phyloP scores from a whole-genome alignment of 2,329 filamentous ascomycete species.

The Mycosphaerella arachidis region DNA sequence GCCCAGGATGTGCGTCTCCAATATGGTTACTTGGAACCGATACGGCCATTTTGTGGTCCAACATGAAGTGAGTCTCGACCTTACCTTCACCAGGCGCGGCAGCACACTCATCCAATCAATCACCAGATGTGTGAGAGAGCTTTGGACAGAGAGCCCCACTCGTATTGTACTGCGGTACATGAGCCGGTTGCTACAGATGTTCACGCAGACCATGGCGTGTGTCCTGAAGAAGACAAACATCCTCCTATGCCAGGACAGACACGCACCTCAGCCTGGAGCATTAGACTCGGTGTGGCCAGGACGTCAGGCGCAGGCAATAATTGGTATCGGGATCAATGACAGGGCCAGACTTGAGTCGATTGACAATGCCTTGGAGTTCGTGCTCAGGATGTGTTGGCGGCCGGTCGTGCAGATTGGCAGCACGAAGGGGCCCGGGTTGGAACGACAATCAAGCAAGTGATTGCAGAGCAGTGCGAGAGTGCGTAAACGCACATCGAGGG shows the following conservation, averaged over 20 bases:
- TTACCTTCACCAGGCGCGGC: not conserved
- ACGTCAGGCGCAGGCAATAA: conserved; percentile 16
- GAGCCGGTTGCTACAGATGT: conserved; percentile 18
- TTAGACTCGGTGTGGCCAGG: conserved; percentile 9
- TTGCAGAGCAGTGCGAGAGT: not conserved
- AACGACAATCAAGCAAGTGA: not conserved
- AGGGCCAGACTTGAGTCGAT: conserved; percentile 18
- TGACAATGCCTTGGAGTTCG: not conserved
- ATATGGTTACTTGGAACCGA: conserved; percentile 16
- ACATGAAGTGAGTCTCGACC: conserved; percentile 3
- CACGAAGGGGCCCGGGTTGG: not conserved
- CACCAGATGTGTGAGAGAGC: conserved; percentile 8
- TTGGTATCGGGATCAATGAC: conserved; percentile 13
- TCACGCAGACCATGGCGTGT: conserved; percentile 12
- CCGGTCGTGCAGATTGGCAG: not conserved
- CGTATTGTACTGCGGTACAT: conserved; percentile 15
- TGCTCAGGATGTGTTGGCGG: not conserved
- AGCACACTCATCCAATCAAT: not conserved
- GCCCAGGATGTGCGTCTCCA: conserved; percentile 12
- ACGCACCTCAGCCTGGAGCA: conserved; percentile 12
- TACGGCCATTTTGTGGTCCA: conserved; percentile 16
- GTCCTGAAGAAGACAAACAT: conserved; percentile 17
- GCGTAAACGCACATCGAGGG: not conserved
- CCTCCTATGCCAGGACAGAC: conserved; percentile 12
- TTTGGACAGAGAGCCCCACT: conserved; percentile 7